These are phyloP conservation scores for Penicillium lividum DNA, from an alignment of 495 filamentous ascomycete genomes.

Conservation along the genomic window DNA sequence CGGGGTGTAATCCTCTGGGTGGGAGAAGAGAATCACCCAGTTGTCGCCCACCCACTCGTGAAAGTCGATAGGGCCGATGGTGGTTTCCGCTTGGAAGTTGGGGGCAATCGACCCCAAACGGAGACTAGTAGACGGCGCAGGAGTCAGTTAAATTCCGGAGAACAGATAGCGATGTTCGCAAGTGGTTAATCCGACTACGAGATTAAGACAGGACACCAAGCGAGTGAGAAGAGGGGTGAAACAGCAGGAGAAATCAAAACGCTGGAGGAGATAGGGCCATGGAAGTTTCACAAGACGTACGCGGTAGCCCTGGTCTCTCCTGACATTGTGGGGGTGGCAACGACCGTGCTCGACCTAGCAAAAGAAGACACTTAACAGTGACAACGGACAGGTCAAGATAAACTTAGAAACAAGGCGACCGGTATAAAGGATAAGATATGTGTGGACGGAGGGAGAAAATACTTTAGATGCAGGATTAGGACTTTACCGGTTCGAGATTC, in stretches of 20 bases:
- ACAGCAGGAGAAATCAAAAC: neutral
- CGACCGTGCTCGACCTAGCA: neutral
- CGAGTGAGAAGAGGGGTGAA: neutral
- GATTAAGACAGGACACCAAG: neutral
- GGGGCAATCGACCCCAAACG: conserved; percentile 7
- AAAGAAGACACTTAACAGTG: neutral
- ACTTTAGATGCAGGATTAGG: neutral
- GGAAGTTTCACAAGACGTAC: neutral
- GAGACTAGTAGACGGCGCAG: conserved; percentile 1
- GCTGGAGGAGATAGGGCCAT: neutral
- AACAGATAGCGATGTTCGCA: neutral
- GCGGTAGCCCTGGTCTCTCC: neutral
- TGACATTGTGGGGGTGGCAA: neutral
- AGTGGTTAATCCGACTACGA: neutral
- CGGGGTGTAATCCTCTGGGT: conserved; percentile 5
- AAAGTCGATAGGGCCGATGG: conserved; percentile 6
- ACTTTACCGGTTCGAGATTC: neutral
- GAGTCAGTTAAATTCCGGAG: neutral
- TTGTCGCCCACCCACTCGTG: conserved; percentile 1
- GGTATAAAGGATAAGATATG: neutral
- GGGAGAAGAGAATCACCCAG: conserved; percentile 8
- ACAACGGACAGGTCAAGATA: neutral
- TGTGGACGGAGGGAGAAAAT: neutral
- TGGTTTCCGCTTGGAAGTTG: conserved; percentile 7
- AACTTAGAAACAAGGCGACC: neutral